These are phyloP conservation scores for Tinospora cordifolia DNA, from an alignment of 164 flowering plant species.

Conservation along the genomic window DNA sequence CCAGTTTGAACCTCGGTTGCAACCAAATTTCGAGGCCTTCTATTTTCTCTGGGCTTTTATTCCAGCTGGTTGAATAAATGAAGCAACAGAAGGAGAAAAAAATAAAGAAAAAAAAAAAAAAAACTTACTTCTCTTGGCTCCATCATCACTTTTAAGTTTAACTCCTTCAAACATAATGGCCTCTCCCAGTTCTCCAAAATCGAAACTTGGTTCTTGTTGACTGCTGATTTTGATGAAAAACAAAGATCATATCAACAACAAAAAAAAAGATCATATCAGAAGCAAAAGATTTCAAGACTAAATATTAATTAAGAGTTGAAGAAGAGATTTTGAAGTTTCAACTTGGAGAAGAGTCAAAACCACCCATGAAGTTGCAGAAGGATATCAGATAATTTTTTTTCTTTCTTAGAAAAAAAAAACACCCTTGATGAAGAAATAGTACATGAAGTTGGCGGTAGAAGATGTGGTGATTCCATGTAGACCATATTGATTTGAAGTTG, in stretches of 20 bases:
- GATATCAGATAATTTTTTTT: too few relatives aligned
- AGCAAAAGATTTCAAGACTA: too few relatives aligned
- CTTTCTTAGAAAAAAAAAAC: too few relatives aligned
- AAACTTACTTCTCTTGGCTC: constrained; percentile 56
- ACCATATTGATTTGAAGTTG: constrained; percentile 52
- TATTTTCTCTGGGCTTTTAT: too few relatives aligned
- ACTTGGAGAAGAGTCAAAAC: too few relatives aligned
- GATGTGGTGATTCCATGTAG: constrained; percentile 46
- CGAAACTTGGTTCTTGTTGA: constrained; percentile 74
- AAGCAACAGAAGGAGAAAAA: too few relatives aligned
- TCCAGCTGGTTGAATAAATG: too few relatives aligned
- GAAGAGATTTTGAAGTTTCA: neutral
- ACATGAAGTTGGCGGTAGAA: constrained; percentile 53
- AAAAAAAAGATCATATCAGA: neutral
- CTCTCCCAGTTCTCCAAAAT: constrained; percentile 90
- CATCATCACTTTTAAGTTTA: constrained; percentile 56
- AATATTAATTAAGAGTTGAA: too few relatives aligned
- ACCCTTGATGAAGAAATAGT: constrained; percentile 9
- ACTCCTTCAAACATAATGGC: constrained; percentile 80
- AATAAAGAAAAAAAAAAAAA: too few relatives aligned
- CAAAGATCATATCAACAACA: neutral
- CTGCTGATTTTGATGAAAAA: constrained; percentile 32
- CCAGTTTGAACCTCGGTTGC: constrained; percentile 11
- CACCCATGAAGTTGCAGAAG: too few relatives aligned
- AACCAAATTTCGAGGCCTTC: too few relatives aligned